Evolutionary conservation across 2,329 filamentous ascomycete species (phyloP), one percentile per base, ranked within the genome.

Genomic region (Claviceps capensis): DNA sequence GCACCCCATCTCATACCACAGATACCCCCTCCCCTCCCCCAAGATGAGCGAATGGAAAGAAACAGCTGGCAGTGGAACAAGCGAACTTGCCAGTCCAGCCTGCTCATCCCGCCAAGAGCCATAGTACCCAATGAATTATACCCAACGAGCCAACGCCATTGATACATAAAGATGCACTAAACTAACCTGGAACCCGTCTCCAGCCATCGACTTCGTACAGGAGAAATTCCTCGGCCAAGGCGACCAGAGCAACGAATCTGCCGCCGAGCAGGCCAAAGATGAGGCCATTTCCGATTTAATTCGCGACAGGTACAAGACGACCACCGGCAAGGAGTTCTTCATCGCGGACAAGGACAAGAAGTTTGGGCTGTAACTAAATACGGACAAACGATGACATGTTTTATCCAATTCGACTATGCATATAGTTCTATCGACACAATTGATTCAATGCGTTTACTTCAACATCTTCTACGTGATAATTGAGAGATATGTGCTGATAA

Each of bases 191-290:
- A 26, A 40, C 48, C 26, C 44, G 5, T 1, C 43, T 30, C 23
- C 56, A 91, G 87, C 79, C 50, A 73, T 91, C 72, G 87, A 93
- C 67, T 80, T 77, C 57, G 77, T 89, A 23, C 88, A 94, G 69
- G 80, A 93, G 68, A 80, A 86, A 57, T 69, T 89, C 64, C 63
- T 93, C 16, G 81, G 81, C 40, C 72, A 81, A 58, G 87, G 87
- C 17, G 63, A 77, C 47, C 87, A 93, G 71, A 72, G 77, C 69
- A 86, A 88, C 64, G 85, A 85, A 67, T 74, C 67, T 49, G 87
- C 87, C 5, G 63, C 81, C 19, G 88, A 94, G 70, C 87, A 94
- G 69, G 85, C 83, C 60, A 90, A 91, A 72, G 88, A 93, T 65
- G 83, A 88, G 67, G 73, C 85, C 65, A 86, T 90, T 59, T 81